phyloP scores from a whole-genome alignment of 768 basidiomycete genomes.

The Russula sp. region DNA sequence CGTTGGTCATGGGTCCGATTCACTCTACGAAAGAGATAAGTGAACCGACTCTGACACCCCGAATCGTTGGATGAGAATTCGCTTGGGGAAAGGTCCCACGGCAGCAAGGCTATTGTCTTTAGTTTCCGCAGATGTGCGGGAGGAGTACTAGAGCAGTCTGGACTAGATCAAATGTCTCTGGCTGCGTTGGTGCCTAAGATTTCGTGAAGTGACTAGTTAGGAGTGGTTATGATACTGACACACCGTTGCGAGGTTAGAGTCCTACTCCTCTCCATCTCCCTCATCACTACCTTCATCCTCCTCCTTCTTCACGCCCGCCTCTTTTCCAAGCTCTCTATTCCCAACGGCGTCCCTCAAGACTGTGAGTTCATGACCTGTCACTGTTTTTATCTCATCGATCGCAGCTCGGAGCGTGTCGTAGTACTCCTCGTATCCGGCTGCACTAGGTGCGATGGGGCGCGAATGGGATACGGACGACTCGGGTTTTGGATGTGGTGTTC shows the following conservation, averaged over 20 bases:
- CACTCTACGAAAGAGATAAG: not conserved
- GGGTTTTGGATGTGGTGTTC: slow-evolving; percentile 21
- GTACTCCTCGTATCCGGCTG: slow-evolving; percentile 33
- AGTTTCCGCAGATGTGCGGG: not conserved
- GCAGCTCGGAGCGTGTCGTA: slow-evolving; percentile 46
- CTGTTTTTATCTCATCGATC: slow-evolving; percentile 46
- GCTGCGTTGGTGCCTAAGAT: not conserved
- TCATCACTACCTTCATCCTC: slow-evolving; percentile 45
- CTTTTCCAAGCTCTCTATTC: slow-evolving; percentile 55
- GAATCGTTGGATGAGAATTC: not conserved
- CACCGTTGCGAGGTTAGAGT: not conserved
- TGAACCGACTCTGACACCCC: not conserved
- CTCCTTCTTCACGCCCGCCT: slow-evolving; percentile 40
- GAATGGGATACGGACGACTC: slow-evolving; percentile 26
- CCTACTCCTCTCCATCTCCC: slow-evolving; percentile 25
- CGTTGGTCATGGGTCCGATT: no score
- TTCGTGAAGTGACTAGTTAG: not conserved
- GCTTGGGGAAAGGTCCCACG: not conserved
- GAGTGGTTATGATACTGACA: not conserved
- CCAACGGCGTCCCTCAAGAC: slow-evolving; percentile 71
- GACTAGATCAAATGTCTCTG: not conserved
- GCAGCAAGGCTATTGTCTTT: not conserved
- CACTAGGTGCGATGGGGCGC: slow-evolving; percentile 26
- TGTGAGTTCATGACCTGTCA: slow-evolving; percentile 63
- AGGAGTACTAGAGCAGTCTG: not conserved